Evolutionary conservation across 2,329 filamentous ascomycete genomes (phyloP), one percentile per base, ranked within the genome.

Genomic region (Bipolaris zeicola): DNA sequence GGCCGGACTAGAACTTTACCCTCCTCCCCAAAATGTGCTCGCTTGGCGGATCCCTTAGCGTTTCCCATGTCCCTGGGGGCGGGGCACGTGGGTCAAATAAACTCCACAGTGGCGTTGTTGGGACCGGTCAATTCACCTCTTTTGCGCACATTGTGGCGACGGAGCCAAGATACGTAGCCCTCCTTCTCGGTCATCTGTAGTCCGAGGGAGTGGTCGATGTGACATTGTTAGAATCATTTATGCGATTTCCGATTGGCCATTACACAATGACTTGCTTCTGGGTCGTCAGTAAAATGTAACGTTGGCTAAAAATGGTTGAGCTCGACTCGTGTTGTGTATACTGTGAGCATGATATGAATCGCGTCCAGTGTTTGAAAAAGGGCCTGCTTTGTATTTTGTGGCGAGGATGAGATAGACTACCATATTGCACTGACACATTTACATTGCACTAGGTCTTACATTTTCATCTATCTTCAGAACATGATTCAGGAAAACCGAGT

Each of bases 101-200:
- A 42, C 39, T 42, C 38, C 38, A 22, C 20, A 14, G 24, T 48
- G 20, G 34, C 46, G 46, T 41, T 26, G 26, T 39, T 50, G 52
- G 42, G 42, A 33, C 26, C 42, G 42, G 42, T 13, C 6, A 18
- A 8, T 13, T 45, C 11, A 18, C 42, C 34, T 34, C 24, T 34
- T 53, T 57, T 57, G 44, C 37, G 54, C 48, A 33, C 24, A 42
- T 52, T 57, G 33, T 53, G 50, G 44, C 50, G 24, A 37, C 2
- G 1, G 16, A 20, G 53, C 53, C 48, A 52, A 55, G 53, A 24
- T 20, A 14, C 20, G 18, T 22, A n/a, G 3, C 42, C 28, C 26
- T 10, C 22, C 13, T 11, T 44, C 42, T 31, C 22, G 42, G 26
- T 6, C 26, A 44, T 8, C 2, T 16, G 26, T 16, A 28, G 26